Evolutionary conservation across 768 basidiomycete species (phyloP), one percentile per base, ranked within the genome.

Genomic region (Tephrocybe rancida): DNA sequence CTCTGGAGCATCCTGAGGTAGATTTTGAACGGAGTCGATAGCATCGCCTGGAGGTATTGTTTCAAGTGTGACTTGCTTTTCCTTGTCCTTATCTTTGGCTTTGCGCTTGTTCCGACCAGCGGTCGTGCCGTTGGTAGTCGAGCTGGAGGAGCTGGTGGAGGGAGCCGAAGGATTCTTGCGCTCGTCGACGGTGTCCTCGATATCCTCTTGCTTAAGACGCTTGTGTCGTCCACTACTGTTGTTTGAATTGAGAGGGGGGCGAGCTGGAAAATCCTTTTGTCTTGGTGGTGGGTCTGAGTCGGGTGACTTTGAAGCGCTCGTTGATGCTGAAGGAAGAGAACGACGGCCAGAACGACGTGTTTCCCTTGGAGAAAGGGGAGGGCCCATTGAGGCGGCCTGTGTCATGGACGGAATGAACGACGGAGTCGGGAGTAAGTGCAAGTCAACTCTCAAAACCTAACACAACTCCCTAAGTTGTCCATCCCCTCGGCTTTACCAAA

Each of bases 321-420:
- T 78, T 18, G 87, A 88, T 25, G 77, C 74, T 38, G 87, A 86
- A 41, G 84, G 86, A 3, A 76, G 81, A 53, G 86, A 85, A 52
- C 88, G 88, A 61, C 89, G 76, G 38, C 86, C 88, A 60, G 89
- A 90, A 58, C 89, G 86, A 61, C 89, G 78, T 47, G 87, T 86
- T 71, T 90, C 89, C 64, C 86, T 77, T 37, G 87, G 88, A 53
- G 88, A 88, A 44, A 86, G 79, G 5, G 88, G 88, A 13, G 88
- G 88, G 42, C 87, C 88, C 88, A 90, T 90, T 46, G 80, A 69
- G 44, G 81, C 80, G 43, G 82, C 73, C 67, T 86, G 85, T 48
- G 86, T 81, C 88, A 88, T 84, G 58, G 47, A 52, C 49, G 66
- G 52, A 62, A 52, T 22, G 32, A 39, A 56, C 50, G 24, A 27